Evolutionary conservation across 768 basidiomycete species (phyloP), one percentile per base, ranked within the genome.

Genomic region (Mycena epipterygia): DNA sequence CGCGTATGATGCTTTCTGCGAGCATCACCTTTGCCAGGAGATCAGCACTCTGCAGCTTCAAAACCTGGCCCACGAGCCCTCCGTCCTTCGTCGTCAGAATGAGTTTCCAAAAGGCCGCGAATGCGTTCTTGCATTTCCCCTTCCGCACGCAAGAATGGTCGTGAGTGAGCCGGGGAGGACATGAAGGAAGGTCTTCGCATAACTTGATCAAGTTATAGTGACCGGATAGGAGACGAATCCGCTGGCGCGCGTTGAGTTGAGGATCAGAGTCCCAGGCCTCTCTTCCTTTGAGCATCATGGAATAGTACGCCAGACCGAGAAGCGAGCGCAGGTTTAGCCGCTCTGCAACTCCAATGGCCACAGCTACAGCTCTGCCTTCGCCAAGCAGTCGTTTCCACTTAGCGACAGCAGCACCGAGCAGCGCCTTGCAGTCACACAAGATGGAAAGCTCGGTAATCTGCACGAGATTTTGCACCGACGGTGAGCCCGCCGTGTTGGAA

Each of bases 391-490:
- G 81, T 67, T 84, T 87, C 88, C 87, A 89, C 57, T 83, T 83
- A 29, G 72, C 59, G 12, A 85, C 80, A 0, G 84, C 81, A 0
- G 80, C 79, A 3, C 84, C 83, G 39, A 86, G 81, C 3, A 89
- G 82, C 44, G 82, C 80, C 4, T 79, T 79, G 42, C 84, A 82
- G 46, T 87, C 84, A 76, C 87, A 89, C 5, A 89, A 81, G 27
- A 85, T 83, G 1, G 88, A 87, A 23, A 88, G 82, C 71, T 88
- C 86, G 2, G 88, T 89, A 61, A 88, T 78, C 65, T 87, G 83
- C 8, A 82, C 80, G 42, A 89, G 78, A n/a, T 80, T 83, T 0
- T 83, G 83, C 5, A 82, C 77, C 17, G 77, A 71, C 13, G 68
- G 49, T 51, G 74, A 46, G 64, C 76, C 59, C 73, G 78, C 42